phyloP scores from a whole-genome alignment of 371 early-diverging fungal genomes.

The Mucor sp. region DNA sequence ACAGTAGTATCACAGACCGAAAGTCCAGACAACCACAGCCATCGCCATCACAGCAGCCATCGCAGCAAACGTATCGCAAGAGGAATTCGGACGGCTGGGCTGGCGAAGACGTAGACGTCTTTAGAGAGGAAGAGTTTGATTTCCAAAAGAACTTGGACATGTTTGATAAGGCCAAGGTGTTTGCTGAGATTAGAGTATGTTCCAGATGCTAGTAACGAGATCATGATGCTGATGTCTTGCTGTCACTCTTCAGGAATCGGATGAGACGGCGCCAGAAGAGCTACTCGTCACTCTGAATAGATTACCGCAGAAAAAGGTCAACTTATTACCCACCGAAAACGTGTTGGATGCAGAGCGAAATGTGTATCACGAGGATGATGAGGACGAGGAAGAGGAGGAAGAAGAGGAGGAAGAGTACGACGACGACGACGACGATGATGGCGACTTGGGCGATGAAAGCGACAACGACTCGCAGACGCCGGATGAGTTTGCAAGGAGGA shows the following conservation, averaged over 20 bases:
- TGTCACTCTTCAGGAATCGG: constrained; percentile 50
- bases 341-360: constrained; percentile 46
- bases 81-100: constrained; percentile 50
- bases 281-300: constrained; percentile 70
- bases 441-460: constrained; percentile 44
- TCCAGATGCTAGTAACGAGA: not conserved
- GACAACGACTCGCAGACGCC: constrained; percentile 38
- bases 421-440: constrained; percentile 41
- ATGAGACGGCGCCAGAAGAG: constrained; percentile 72
- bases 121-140: constrained; percentile 76
- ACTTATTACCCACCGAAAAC: constrained; percentile 59
- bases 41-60: constrained; percentile 2
- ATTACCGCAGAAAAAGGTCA: constrained; percentile 39
- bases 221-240: not conserved
- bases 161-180: constrained; percentile 80
- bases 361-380: constrained; percentile 3
- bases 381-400: not conserved
- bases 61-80: not conserved
- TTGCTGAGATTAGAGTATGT: constrained; percentile 78
- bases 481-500: constrained; percentile 16
- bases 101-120: constrained; percentile 60
- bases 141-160: constrained; percentile 77
- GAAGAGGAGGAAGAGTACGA: constrained; percentile 40
- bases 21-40: constrained; percentile 16
- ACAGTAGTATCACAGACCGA: not conserved